Evolutionary conservation across 2,329 filamentous ascomycete genomes (phyloP), one percentile per base, ranked within the genome.

Genomic region (Acrocalymma vagum): DNA sequence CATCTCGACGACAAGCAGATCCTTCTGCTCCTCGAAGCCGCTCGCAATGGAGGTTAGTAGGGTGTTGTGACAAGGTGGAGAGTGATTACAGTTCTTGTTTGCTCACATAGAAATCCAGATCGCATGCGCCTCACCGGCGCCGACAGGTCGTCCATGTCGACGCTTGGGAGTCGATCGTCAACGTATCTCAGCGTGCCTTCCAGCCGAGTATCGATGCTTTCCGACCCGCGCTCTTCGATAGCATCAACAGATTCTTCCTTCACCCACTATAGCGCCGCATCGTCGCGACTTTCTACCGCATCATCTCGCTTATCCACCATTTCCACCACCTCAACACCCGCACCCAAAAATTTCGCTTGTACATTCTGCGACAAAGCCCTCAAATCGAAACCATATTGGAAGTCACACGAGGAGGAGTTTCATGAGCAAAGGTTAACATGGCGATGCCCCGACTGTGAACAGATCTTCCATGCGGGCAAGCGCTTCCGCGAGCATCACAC

Each of bases 361-460:
- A 77, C 72, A 1, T 73, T 73, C 22, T 77, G 76, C 65, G 82
- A 86, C 62, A 84, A 84, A 32, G 83, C 81, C 29, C 84, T 86
- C 60, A 83, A 84, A 71, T 78, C 82, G 51, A 86, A 86, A 61
- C 84, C 84, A 49, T 83, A 86, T 63, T 87, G 84, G 84, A 85
- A 85, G 65, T 78, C 82, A 21, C 84, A 87, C 65, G 83, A 87
- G 62, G 83, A 86, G 55, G 83, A 85, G 65, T 85, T 86, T 58
- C 83, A 86, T 66, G 83, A 86, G 72, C 81, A 84, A 38, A 82
- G 82, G 72, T 80, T 83, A 49, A 85, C 84, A 59, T 86, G 85
- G 63, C 82, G 83, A 9, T 86, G 83, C 56, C 83, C 83, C 5
- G 83, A 84, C 51, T 87, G 84, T 69, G 85, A 85, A 65, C 81